A percentile compares a stretch with the other conserved stretches of the same genome.
phyloP scores from a whole-genome alignment of 495 filamentous ascomycete genomes.

The Xylaria acuta region DNA sequence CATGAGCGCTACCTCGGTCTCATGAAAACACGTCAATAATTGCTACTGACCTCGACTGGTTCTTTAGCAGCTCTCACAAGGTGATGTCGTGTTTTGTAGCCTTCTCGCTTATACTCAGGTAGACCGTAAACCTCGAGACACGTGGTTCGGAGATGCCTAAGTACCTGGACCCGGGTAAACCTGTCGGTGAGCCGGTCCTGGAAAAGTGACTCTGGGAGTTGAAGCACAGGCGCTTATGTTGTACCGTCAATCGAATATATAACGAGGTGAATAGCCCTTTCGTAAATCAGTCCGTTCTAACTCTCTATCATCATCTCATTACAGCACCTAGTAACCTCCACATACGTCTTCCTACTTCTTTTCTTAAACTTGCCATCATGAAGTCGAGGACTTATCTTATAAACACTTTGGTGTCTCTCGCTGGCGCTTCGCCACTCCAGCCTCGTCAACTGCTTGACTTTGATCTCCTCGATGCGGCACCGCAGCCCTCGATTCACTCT shows the following conservation, averaged over 20 bases:
- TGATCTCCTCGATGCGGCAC: constrained; percentile 27
- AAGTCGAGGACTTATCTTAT: constrained; percentile 20
- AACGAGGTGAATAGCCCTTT: not conserved
- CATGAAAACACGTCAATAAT: not conserved
- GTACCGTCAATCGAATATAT: not conserved
- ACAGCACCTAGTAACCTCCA: not conserved
- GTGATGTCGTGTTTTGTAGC: not conserved
- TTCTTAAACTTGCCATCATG: constrained; percentile 18
- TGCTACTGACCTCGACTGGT: not conserved
- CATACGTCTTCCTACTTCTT: not conserved
- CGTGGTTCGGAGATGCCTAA: constrained; percentile 8
- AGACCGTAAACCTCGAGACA: not conserved
- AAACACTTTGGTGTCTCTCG: constrained; percentile 25
- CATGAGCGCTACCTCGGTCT: not conserved
- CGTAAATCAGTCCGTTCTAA: not conserved
- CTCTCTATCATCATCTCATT: not conserved
- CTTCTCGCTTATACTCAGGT: not conserved
- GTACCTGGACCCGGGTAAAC: not conserved
- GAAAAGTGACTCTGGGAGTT: not conserved
- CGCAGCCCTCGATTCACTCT: constrained; percentile 26
- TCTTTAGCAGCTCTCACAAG: not conserved
- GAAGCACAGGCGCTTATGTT: not conserved
- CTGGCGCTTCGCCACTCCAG: constrained; percentile 27
- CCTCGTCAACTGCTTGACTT: constrained; percentile 36
- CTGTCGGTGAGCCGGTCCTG: not conserved